Evolutionary conservation across 805 yeast species (phyloP).

Genomic region (Kodamaea neixiangensis): DNA sequence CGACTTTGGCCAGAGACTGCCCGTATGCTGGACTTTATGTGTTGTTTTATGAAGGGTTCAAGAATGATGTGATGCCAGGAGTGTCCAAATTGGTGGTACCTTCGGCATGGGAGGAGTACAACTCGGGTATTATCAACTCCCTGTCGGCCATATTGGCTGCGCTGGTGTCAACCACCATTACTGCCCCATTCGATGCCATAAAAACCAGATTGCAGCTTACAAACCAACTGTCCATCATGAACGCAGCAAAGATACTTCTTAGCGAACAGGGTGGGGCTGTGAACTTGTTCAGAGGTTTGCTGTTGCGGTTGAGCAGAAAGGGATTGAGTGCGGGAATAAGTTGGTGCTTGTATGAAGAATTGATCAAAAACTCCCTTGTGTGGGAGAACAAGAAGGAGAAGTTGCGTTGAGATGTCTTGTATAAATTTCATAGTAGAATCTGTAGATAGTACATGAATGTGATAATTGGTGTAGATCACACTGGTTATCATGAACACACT

Average conservation of each 20-base stretch:
- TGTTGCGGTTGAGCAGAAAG: slow-evolving; percentile 78
- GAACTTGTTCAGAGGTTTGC: slow-evolving; percentile 79
- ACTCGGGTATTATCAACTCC: slow-evolving; percentile 57
- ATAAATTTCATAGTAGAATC: background rate
- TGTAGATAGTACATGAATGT: background rate
- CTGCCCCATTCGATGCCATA: slow-evolving; percentile 94
- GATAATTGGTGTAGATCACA: background rate
- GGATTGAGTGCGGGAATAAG: slow-evolving; percentile 93
- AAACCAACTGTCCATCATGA: slow-evolving; percentile 41
- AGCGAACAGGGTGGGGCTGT: slow-evolving; percentile 48
- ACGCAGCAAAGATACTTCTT: slow-evolving; percentile 44
- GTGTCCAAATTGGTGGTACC: slow-evolving; percentile 13
- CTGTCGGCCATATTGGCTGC: slow-evolving; percentile 81
- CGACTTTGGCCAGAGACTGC: slow-evolving; percentile 87
- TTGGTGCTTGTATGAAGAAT: slow-evolving; percentile 95
- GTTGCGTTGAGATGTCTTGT: background rate
- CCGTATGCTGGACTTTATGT: slow-evolving; percentile 96
- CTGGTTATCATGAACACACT: background rate
- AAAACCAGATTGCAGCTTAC: slow-evolving; percentile 87
- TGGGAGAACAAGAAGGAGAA: slow-evolving; percentile 6
- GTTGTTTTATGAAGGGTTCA: slow-evolving; percentile 73
- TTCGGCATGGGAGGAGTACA: slow-evolving; percentile 12
- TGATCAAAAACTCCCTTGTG: slow-evolving; percentile 45
- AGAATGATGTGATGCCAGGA: slow-evolving; percentile 56
- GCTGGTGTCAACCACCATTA: slow-evolving; percentile 72